Conservation (phyloP, 1,284 basidiomycete genomes). For the Irpex rosettiformis region DNA sequence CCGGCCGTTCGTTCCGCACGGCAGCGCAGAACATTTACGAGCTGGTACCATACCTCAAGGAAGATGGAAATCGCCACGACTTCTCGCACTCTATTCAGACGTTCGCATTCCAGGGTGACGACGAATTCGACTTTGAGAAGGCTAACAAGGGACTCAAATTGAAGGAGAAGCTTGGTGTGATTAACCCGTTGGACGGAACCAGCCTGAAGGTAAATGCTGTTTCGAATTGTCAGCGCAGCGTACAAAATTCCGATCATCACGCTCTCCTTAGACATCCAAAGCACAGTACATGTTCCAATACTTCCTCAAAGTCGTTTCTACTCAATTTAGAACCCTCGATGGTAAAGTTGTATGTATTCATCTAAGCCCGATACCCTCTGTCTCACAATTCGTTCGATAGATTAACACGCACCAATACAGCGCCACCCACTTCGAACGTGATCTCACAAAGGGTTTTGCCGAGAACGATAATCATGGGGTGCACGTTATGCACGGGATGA, state of each 20-base stretch:
- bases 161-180: slow-evolving; percentile 76
- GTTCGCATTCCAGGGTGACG: slow-evolving; percentile 82
- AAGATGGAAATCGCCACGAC: slow-evolving; percentile 86
- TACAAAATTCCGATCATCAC: neutral
- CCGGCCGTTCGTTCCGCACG: slow-evolving; percentile 91
- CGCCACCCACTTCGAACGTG: slow-evolving; percentile 94
- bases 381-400: slow-evolving; percentile 31
- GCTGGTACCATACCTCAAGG: slow-evolving; percentile 91
- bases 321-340: slow-evolving; percentile 82
- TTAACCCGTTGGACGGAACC: slow-evolving; percentile 80
- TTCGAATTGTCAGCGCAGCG: neutral
- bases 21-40: slow-evolving; percentile 85
- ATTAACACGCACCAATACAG: slow-evolving; percentile 90
- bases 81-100: slow-evolving; percentile 90
- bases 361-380: neutral
- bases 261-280: slow-evolving; percentile 49
- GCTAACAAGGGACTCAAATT: slow-evolving; percentile 59
- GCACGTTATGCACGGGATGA: slow-evolving; percentile 77
- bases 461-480: slow-evolving; percentile 71
- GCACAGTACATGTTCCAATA: slow-evolving; percentile 93
- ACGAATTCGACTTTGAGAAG: slow-evolving; percentile 70
- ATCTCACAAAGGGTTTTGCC: slow-evolving; percentile 60
- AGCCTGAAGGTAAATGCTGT: slow-evolving; percentile 52
- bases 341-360: slow-evolving; percentile 55
- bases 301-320: slow-evolving; percentile 97